These are phyloP conservation scores for Aureobasidium namibiae DNA, from an alignment of 2,329 filamentous ascomycete genomes.

Conservation along the genomic window DNA sequence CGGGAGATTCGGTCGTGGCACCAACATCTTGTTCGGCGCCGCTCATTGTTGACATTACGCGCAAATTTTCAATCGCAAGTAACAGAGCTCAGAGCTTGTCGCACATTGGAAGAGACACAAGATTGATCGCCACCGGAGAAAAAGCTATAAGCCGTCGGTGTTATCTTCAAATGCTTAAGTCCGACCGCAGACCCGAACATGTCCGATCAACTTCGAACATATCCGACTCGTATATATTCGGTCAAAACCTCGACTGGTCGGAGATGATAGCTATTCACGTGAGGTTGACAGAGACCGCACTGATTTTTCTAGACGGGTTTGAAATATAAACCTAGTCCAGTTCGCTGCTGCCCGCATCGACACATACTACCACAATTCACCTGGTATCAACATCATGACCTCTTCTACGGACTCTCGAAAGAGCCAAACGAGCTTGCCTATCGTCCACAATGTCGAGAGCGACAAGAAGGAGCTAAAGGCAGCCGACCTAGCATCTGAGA, in stretches of 20 bases:
- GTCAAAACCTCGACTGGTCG: neutral
- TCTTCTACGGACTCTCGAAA: neutral
- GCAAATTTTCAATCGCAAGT: neutral
- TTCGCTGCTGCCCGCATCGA: neutral
- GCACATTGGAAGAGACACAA: neutral
- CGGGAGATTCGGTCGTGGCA: neutral
- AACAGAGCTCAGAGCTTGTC: neutral
- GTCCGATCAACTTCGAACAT: neutral
- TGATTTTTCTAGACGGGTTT: neutral
- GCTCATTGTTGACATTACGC: neutral
- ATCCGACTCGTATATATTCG: neutral
- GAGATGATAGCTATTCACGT: neutral
- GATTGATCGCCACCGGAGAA: no score
- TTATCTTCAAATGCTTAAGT: neutral
- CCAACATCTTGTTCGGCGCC: neutral
- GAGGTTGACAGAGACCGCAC: no score
- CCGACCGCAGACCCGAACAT: neutral
- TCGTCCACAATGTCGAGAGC: neutral
- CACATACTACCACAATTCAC: neutral
- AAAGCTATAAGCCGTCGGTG: no score
- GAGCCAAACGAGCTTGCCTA: neutral
- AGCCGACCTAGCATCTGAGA: neutral
- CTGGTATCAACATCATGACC: neutral
- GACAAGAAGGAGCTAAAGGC: neutral
- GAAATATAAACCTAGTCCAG: neutral